Conservation (phyloP, 78 protist species). For the Isochrysis galbana region DNA sequence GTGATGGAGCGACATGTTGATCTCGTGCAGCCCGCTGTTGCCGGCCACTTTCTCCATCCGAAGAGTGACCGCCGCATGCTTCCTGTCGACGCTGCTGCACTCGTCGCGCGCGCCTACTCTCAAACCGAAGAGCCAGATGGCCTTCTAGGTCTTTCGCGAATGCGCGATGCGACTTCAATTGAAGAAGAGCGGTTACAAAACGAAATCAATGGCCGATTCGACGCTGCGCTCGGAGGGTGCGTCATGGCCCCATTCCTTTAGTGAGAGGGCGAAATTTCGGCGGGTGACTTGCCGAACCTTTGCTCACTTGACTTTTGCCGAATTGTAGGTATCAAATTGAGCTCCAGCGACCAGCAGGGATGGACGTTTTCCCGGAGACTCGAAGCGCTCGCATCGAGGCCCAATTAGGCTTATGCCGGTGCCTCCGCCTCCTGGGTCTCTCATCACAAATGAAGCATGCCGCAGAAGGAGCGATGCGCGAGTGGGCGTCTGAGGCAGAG, state of each 20-base stretch:
- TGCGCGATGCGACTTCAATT: not conserved
- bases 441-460: not conserved
- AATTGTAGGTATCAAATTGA: too few species aligned
- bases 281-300: too few species aligned
- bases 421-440: constrained; percentile 50
- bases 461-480: not conserved
- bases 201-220: constrained; percentile 28
- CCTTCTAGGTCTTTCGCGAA: constrained; percentile 19
- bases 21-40: not conserved
- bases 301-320: too few species aligned
- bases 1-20: not conserved
- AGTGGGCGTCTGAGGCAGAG: not conserved
- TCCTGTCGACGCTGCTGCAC: not conserved
- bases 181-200: constrained; percentile 31
- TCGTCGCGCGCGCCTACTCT: constrained; percentile 5
- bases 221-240: constrained; percentile 9
- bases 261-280: too few species aligned
- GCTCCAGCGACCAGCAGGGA: too few species aligned
- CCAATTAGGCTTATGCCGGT: constrained; percentile 6
- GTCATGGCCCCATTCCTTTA: not conserved
- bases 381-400: not conserved
- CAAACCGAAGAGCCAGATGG: constrained; percentile 31
- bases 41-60: not conserved
- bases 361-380: too few species aligned
- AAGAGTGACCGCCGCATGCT: not conserved